Percentiles rank a stretch among this genome's conserved stretches.
Conservation (phyloP, 208 protist genomes). For the Acanthamoeba royreba region DNA sequence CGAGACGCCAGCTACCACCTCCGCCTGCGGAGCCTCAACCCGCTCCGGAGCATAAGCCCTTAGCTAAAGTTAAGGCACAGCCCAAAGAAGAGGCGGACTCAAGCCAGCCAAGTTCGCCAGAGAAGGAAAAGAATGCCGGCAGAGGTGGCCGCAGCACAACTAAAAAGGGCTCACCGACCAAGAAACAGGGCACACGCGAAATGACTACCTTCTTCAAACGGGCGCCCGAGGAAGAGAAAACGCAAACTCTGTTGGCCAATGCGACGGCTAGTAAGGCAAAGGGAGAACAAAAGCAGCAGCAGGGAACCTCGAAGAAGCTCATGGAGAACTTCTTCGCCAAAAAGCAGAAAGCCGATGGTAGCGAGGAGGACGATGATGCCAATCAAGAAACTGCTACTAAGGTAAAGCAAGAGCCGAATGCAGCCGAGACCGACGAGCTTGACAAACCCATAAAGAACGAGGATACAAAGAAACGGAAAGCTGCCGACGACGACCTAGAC, state of each 20-base stretch:
- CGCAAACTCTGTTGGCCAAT: background rate
- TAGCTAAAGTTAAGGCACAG: background rate
- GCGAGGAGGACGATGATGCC: background rate
- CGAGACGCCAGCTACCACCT: background rate
- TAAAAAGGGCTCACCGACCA: background rate
- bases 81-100: background rate
- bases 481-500: background rate
- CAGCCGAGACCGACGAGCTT: background rate
- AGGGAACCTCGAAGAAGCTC: background rate
- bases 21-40: background rate
- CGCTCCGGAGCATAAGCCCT: background rate
- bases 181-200: background rate
- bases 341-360: background rate
- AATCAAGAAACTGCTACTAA: background rate
- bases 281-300: background rate
- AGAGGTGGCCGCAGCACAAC: background rate
- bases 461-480: background rate
- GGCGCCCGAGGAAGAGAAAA: constrained; percentile 4
- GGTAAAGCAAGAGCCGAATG: background rate
- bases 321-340: background rate
- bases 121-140: background rate
- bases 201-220: constrained; percentile 20
- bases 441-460: background rate
- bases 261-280: background rate
- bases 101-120: background rate